Evolutionary conservation across 306 rosid genomes (phyloP).

Genomic region (Vigna angularis): DNA sequence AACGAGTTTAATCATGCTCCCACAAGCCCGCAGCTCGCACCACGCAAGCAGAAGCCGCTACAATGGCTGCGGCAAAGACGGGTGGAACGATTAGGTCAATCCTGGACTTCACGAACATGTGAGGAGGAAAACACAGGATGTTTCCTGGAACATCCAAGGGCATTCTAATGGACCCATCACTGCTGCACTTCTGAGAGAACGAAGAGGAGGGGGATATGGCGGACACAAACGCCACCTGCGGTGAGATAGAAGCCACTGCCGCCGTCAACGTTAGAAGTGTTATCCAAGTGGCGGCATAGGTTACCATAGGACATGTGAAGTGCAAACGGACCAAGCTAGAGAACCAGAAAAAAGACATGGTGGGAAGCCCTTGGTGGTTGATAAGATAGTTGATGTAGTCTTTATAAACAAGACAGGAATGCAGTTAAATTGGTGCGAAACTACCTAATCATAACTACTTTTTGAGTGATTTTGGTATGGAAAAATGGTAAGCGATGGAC

Average conservation of each 20-base stretch:
- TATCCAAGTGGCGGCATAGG: conserved; percentile 74
- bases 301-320: conserved; percentile 65
- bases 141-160: conserved; percentile 78
- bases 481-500: conserved; percentile 17
- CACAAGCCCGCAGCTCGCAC: conserved; percentile 68
- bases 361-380: not conserved
- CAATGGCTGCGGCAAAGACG: conserved; percentile 72
- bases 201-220: conserved; percentile 68
- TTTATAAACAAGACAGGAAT: not conserved
- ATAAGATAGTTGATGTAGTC: not conserved
- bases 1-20: conserved; percentile 50
- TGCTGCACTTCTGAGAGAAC: conserved; percentile 57
- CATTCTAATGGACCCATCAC: conserved; percentile 58
- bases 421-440: conserved; percentile 35
- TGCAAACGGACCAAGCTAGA: conserved; percentile 48
- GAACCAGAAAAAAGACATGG: conserved; percentile 59
- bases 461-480: conserved; percentile 40
- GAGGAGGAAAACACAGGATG: conserved; percentile 73
- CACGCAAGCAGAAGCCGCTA: conserved; percentile 72
- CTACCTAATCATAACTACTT: conserved; percentile 49
- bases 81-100: conserved; percentile 80
- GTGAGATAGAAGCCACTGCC: conserved; percentile 71
- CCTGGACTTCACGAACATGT: conserved; percentile 57
- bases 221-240: conserved; percentile 75
- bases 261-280: conserved; percentile 64